These are phyloP conservation scores for Arctostaphylos glauca DNA, from an alignment of 148 eudicot species.

Conservation along the genomic window DNA sequence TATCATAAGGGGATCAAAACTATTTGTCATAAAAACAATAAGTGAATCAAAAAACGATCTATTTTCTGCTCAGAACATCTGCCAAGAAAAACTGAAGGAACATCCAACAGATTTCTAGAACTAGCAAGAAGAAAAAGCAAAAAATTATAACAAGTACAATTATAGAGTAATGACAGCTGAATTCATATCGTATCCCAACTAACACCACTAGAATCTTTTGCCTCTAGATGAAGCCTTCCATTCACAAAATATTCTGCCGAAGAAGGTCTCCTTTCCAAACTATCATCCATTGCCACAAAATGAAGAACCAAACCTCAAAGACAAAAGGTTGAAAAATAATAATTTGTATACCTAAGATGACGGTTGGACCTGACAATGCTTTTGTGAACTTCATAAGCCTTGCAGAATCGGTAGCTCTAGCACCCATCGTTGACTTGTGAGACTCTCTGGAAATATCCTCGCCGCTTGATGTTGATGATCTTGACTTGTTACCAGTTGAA, in stretches of 20 bases:
- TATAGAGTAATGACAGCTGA: neutral
- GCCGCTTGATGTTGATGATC: slow-evolving; percentile 34
- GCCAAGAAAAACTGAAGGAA: neutral
- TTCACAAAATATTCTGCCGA: neutral
- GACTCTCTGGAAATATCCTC: slow-evolving; percentile 50
- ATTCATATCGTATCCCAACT: neutral
- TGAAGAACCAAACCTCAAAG: neutral
- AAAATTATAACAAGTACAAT: neutral
- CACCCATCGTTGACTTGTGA: slow-evolving; percentile 56
- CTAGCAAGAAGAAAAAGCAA: neutral
- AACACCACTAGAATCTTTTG: slow-evolving; percentile 1
- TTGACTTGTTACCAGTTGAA: slow-evolving; percentile 41
- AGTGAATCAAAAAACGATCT: neutral
- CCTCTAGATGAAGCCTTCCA: neutral
- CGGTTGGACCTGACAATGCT: slow-evolving; percentile 69
- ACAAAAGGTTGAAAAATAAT: neutral
- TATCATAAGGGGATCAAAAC: neutral
- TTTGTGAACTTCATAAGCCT: slow-evolving; percentile 80
- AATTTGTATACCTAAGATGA: slow-evolving; percentile 60
- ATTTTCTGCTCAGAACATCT: neutral
- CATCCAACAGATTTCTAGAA: neutral
- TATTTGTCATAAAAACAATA: neutral
- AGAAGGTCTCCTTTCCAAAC: neutral
- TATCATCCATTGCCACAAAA: neutral
- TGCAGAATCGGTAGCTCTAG: slow-evolving; percentile 92